Conservation (phyloP, 2,329 filamentous ascomycete genomes). For the Knoxdaviesia proteae region DNA sequence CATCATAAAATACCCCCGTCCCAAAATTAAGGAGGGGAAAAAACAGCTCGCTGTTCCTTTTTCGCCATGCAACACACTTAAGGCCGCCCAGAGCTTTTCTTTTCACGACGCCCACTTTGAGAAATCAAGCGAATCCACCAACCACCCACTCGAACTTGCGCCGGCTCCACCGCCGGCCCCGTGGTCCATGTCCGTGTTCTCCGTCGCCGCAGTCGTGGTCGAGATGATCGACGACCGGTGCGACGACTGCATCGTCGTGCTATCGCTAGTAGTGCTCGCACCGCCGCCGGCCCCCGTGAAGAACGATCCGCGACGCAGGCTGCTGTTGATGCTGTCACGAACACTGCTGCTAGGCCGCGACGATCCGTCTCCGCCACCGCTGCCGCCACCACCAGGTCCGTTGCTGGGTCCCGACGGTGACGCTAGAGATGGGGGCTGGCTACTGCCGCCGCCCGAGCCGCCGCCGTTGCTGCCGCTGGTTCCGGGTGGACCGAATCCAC, state of each 20-base stretch:
- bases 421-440: slow-evolving; percentile 9
- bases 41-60: too few relatives aligned
- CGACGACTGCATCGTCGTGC: slow-evolving; percentile 31
- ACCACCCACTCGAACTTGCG: slow-evolving; percentile 10
- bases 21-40: too few relatives aligned
- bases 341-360: slow-evolving; percentile 26
- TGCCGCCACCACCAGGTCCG: slow-evolving; percentile 6
- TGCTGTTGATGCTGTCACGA: slow-evolving; percentile 37
- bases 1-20: too few relatives aligned
- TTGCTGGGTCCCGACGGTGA: slow-evolving; percentile 3
- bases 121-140: slow-evolving; percentile 26
- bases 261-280: background rate
- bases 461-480: slow-evolving; percentile 11
- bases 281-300: slow-evolving; percentile 20
- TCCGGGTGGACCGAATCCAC: slow-evolving; percentile 12
- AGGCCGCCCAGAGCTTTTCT: too few relatives aligned
- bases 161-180: slow-evolving; percentile 12
- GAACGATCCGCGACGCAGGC: slow-evolving; percentile 41
- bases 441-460: slow-evolving; percentile 12
- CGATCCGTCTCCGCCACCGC: slow-evolving; percentile 8
- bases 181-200: slow-evolving; percentile 27
- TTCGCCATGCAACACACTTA: too few relatives aligned
- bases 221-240: slow-evolving; percentile 36
- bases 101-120: slow-evolving; percentile 22
- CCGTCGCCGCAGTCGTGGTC: slow-evolving; percentile 29